Percentiles rank a stretch among this genome's conserved stretches.
Conservation (phyloP, 257 asterid genomes). For the Solanum arcanum region DNA sequence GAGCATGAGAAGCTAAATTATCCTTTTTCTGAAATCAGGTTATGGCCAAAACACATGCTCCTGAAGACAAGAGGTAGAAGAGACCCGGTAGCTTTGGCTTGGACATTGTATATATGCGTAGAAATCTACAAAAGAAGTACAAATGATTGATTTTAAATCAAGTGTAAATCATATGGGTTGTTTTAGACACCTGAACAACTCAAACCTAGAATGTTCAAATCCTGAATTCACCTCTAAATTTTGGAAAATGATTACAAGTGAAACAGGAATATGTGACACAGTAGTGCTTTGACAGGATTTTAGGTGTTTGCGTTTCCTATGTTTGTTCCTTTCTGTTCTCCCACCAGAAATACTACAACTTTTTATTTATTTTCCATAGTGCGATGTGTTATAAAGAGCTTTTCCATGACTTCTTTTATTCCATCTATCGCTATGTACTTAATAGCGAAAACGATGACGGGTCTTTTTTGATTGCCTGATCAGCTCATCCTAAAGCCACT, state of each 20-base stretch:
- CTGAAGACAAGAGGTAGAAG: neutral
- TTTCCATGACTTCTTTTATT: neutral
- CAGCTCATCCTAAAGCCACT: neutral
- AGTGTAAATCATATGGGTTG: neutral
- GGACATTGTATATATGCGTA: neutral
- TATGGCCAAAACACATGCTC: neutral
- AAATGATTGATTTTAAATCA: neutral
- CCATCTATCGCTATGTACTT: neutral
- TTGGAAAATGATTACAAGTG: neutral
- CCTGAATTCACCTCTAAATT: neutral
- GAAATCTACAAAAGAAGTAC: neutral
- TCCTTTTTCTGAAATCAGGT: neutral
- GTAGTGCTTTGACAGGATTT: neutral
- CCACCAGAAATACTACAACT: neutral
- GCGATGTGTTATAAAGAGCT: neutral
- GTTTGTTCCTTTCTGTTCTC: neutral
- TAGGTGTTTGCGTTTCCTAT: neutral
- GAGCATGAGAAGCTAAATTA: neutral
- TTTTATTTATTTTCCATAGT: neutral
- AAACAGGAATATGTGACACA: neutral
- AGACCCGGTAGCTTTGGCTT: neutral
- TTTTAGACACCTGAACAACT: neutral
- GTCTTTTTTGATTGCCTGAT: neutral
- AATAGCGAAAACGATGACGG: neutral
- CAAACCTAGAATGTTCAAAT: neutral